Conservation (phyloP, 176 grass and related monocot species). For the Tillandsia leiboldiana region DNA sequence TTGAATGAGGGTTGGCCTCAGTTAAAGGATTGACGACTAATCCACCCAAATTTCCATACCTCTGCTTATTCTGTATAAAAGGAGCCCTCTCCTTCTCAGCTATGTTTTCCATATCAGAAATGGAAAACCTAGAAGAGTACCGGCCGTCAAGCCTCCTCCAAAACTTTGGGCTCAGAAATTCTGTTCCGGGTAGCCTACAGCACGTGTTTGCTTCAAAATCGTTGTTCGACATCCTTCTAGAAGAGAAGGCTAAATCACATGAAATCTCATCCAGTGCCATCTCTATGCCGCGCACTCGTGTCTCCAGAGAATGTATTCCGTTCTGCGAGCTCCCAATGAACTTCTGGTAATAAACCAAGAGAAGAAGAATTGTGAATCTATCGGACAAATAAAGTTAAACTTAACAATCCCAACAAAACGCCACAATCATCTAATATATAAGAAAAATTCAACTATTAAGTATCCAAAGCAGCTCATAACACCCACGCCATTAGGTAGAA, state of each 20-base stretch:
- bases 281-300: conserved; percentile 76
- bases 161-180: conserved; percentile 75
- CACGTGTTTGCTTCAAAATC: conserved; percentile 66
- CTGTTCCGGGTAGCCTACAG: conserved; percentile 54
- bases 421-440: not conserved
- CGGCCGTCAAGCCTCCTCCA: conserved; percentile 75
- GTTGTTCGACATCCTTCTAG: conserved; percentile 44
- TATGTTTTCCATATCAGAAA: conserved; percentile 29
- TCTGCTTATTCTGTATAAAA: conserved; percentile 54
- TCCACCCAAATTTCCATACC: conserved; percentile 43
- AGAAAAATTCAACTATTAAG: not conserved
- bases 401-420: not conserved
- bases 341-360: conserved; percentile 29
- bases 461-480: not conserved
- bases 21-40: conserved; percentile 75
- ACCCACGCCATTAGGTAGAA: not conserved
- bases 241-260: conserved; percentile 44
- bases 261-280: conserved; percentile 79
- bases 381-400: not conserved
- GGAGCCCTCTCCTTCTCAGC: conserved; percentile 38
- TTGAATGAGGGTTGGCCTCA: conserved; percentile 36
- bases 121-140: conserved; percentile 42
- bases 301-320: conserved; percentile 75
- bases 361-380: not conserved
- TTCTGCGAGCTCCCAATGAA: conserved; percentile 93